phyloP scores from a whole-genome alignment of 495 filamentous ascomycete species.

The Cenococcum geophilum region DNA sequence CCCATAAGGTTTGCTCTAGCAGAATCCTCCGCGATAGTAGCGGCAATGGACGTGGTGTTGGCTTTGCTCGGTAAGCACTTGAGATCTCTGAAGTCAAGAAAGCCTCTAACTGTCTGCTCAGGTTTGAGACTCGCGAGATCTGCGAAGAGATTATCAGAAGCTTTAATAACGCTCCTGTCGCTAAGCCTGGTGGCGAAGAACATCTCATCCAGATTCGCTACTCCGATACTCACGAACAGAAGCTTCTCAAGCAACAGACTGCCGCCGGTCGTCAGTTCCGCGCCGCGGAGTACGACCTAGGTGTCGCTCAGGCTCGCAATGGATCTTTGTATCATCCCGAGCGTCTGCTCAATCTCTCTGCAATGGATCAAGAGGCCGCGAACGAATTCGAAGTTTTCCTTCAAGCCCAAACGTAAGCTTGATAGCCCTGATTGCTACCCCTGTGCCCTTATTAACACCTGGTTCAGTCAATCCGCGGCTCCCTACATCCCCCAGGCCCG shows the following conservation, averaged over 20 bases:
- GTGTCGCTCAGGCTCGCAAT: slow-evolving; percentile 45
- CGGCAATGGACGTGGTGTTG: slow-evolving; percentile 90
- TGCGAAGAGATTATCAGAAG: slow-evolving; percentile 80
- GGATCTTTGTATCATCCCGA: slow-evolving; percentile 37
- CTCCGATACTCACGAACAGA: slow-evolving; percentile 93
- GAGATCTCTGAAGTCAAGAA: neutral
- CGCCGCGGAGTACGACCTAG: slow-evolving; percentile 84
- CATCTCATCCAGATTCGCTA: slow-evolving; percentile 88
- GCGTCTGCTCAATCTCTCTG: slow-evolving; percentile 24
- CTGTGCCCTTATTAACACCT: neutral
- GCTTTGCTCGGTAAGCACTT: slow-evolving; percentile 78
- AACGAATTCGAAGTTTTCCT: slow-evolving; percentile 33
- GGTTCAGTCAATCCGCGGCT: neutral
- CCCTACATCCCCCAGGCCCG: slow-evolving; percentile 9
- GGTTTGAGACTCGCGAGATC: slow-evolving; percentile 79
- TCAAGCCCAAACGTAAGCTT: slow-evolving; percentile 18
- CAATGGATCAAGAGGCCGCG: slow-evolving; percentile 20
- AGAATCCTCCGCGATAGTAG: slow-evolving; percentile 86
- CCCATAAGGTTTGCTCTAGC: slow-evolving; percentile 78
- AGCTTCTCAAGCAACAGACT: slow-evolving; percentile 88
- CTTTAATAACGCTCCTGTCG: slow-evolving; percentile 62
- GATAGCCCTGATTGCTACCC: neutral
- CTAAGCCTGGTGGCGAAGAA: slow-evolving; percentile 61
- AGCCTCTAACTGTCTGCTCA: slow-evolving; percentile 31
- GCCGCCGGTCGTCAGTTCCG: slow-evolving; percentile 88